Evolutionary conservation across 495 filamentous ascomycete genomes (phyloP), one percentile per base, ranked within the genome.

Genomic region (Pyrenopolyporus hunteri): DNA sequence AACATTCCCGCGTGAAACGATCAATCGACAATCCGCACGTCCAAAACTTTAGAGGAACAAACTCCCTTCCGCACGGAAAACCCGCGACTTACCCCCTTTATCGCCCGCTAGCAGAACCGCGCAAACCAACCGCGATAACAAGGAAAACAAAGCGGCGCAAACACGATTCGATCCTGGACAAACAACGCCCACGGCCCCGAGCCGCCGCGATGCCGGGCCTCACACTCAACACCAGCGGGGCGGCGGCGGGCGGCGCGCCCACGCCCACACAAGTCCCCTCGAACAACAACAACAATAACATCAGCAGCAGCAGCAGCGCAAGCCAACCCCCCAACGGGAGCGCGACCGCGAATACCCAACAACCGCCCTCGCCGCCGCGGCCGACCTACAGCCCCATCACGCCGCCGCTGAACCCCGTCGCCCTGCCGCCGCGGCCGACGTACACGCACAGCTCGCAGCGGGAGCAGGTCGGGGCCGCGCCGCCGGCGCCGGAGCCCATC

Each of bases 401-500:
- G 6, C 78, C 78, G 2, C 73, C 73, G 0, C 63, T 74, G 4
- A 70, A 69, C 51, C 66, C 69, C 0, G 36, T 65, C 26, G 31
- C 55, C 7, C 37, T 63, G 1, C 66, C 69, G 4, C 56, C 66
- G 33, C 69, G 58, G 3, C 75, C 76, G 7, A 28, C 57, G 3
- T 71, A 82, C 59, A 78, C 80, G 0, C 76, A 83, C 63, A 57
- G 28, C 47, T 63, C 68, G 2, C 79, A 79, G 25, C 64, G 60
- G 11, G 65, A 72, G 20, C 74, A 77, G 32, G 59, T 63, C 4
- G 68, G 71, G 54, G 72, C 75, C 0, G 75, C 73, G 2, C 77
- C 76, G 10, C 89, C 89, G 0, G 73, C 79, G 0, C 76, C 87
- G 0, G 78, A 84, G 9, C 87, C 91, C 8, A 86, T 96, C 65